These are phyloP conservation scores for Cladosporium sp. DNA, from an alignment of 2,329 filamentous ascomycete species.

Conservation along the genomic window DNA sequence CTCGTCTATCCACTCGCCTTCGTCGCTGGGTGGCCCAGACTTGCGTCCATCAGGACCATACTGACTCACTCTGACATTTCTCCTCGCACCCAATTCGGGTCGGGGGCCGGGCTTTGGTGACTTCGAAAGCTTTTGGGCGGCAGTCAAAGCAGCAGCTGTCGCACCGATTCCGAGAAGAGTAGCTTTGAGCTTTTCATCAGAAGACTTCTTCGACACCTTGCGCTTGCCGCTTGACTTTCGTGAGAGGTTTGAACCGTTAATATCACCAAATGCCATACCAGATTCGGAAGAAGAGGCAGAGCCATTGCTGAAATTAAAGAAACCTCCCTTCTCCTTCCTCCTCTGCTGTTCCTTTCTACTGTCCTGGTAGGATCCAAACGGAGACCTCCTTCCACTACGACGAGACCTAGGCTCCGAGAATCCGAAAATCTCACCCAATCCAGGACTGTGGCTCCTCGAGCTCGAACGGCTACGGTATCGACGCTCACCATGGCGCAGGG, in stretches of 20 bases:
- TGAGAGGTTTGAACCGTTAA: constrained; percentile 19
- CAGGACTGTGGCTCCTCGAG: constrained; percentile 42
- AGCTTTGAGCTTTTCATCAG: constrained; percentile 50
- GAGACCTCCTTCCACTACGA: constrained; percentile 19
- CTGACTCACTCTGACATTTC: constrained; percentile 19
- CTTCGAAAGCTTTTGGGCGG: constrained; percentile 41
- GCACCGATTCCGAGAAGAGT: constrained; percentile 51
- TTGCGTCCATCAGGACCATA: constrained; percentile 15
- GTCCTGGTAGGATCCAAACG: constrained; percentile 26
- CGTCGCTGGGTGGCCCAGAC: constrained; percentile 40
- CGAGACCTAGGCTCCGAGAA: constrained; percentile 22
- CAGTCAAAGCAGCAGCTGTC: constrained; percentile 52
- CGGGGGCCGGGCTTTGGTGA: constrained; percentile 28
- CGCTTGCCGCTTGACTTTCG: constrained; percentile 30
- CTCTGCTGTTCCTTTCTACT: constrained; percentile 29
- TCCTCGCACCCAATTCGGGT: constrained; percentile 32
- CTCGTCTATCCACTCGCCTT: constrained; percentile 61
- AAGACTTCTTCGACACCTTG: constrained; percentile 38
- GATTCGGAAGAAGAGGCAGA: constrained; percentile 50
- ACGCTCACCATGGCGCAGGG: constrained; percentile 31
- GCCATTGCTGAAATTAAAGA: constrained; percentile 53
- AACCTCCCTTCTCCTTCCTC: constrained; percentile 47
- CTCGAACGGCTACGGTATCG: constrained; percentile 49
- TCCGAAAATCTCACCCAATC: constrained; percentile 31
- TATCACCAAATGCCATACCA: constrained; percentile 49